A percentile compares a stretch with the other conserved stretches of the same genome.
Conservation (phyloP, 2,329 filamentous ascomycete species). For the Pseudovirgaria hyperparasitica region DNA sequence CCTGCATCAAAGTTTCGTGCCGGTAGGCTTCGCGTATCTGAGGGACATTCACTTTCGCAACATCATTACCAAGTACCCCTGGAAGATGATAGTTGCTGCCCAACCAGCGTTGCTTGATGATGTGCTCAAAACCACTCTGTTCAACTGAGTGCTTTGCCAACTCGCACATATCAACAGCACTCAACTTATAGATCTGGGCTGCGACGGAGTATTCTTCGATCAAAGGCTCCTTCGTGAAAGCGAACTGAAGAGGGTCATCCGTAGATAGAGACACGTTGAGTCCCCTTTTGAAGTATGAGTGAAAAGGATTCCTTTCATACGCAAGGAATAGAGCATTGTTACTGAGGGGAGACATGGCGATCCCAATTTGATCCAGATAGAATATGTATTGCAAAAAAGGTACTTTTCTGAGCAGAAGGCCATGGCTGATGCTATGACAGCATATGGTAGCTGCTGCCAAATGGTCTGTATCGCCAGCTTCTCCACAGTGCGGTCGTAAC, state of each 20-base stretch:
- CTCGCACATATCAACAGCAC: constrained; percentile 96
- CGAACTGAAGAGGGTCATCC: constrained; percentile 93
- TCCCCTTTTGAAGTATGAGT: constrained; percentile 88
- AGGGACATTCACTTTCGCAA: constrained; percentile 93
- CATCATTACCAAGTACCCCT: constrained; percentile 75
- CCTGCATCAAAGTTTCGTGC: constrained; percentile 72
- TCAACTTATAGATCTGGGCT: constrained; percentile 96
- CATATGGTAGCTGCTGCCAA: constrained; percentile 81
- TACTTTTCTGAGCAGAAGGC: constrained; percentile 82
- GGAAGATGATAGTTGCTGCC: constrained; percentile 65
- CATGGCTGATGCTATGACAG: constrained; percentile 95
- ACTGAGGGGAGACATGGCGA: constrained; percentile 97
- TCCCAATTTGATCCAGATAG: constrained; percentile 94
- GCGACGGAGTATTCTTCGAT: constrained; percentile 98
- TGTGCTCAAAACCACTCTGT: constrained; percentile 85
- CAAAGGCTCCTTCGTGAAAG: constrained; percentile 93
- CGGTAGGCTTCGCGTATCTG: constrained; percentile 84
- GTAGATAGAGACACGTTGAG: constrained; percentile 94
- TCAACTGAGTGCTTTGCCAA: constrained; percentile 90
- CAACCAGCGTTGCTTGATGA: constrained; percentile 84
- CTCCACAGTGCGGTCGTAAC: constrained; percentile 85
- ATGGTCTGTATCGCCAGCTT: constrained; percentile 94
- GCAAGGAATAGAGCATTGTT: constrained; percentile 96
- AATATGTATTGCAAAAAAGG: constrained; percentile 93
- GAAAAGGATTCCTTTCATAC: constrained; percentile 92